These are phyloP conservation scores for Oenanthe javanica DNA, from an alignment of 140 eudicot genomes.

Conservation along the genomic window DNA sequence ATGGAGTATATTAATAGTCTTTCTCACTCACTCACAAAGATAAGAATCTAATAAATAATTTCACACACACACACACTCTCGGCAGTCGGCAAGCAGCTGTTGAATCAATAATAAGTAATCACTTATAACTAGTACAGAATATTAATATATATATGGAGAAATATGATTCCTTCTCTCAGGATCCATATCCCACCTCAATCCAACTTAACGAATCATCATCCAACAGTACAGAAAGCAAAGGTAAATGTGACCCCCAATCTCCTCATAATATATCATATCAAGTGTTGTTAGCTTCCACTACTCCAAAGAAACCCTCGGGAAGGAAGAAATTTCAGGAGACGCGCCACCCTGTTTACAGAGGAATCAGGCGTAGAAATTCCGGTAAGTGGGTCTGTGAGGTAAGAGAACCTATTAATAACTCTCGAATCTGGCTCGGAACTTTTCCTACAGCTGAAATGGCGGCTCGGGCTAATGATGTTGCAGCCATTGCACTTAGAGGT, in stretches of 20 bases:
- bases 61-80: not conserved
- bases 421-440: conserved; percentile 68
- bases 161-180: not conserved
- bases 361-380: conserved; percentile 51
- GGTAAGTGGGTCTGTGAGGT: conserved; percentile 88
- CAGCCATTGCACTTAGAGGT: conserved; percentile 59
- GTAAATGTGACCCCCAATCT: not conserved
- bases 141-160: no score
- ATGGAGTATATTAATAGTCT: not conserved
- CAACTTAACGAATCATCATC: not conserved
- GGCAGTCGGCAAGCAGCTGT: not conserved
- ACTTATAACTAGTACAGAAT: no score
- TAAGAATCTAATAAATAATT: not conserved
- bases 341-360: conserved; percentile 73
- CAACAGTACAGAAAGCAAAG: not conserved
- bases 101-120: not conserved
- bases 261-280: not conserved
- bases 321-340: conserved; percentile 74
- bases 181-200: not conserved
- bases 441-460: conserved; percentile 77
- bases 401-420: conserved; percentile 60
- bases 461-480: conserved; percentile 82
- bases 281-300: conserved; percentile 37
- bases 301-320: conserved; percentile 71
- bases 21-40: not conserved